phyloP scores from a whole-genome alignment of 2,329 filamentous ascomycete species.

The Lecanicillium sp. region DNA sequence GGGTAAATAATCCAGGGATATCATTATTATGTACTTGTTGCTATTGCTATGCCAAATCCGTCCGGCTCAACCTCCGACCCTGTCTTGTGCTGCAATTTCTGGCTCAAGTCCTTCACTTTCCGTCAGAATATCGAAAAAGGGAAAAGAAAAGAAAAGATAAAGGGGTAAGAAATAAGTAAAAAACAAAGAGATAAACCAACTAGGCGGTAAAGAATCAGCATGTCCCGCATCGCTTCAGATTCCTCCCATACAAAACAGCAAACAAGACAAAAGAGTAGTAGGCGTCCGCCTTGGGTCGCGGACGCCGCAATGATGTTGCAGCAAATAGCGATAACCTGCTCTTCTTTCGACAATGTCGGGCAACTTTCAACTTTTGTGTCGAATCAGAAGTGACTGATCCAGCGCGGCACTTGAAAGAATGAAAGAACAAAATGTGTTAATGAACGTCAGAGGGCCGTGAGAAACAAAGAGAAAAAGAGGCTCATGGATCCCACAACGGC shows the following conservation, averaged over 20 bases:
- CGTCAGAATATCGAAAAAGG: slow-evolving; percentile 1
- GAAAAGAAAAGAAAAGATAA: slow-evolving; percentile 2
- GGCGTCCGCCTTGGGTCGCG: background rate
- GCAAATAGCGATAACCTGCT: background rate
- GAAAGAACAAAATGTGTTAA: background rate
- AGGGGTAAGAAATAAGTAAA: too few species aligned
- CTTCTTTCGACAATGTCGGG: too few species aligned
- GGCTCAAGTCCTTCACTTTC: background rate
- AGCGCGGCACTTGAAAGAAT: background rate
- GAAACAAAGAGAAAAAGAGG: background rate
- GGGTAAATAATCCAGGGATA: too few species aligned
- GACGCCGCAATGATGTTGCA: background rate
- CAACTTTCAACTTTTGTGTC: background rate
- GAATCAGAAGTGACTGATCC: background rate
- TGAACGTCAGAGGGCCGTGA: background rate
- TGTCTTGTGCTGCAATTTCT: background rate
- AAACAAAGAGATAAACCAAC: slow-evolving; percentile 9
- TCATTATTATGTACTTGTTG: slow-evolving; percentile 12
- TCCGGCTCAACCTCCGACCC: background rate
- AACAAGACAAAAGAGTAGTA: background rate
- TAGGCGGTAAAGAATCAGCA: slow-evolving; percentile 3
- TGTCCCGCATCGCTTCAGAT: slow-evolving; percentile 3
- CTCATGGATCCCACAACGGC: background rate
- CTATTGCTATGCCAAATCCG: slow-evolving; percentile 10
- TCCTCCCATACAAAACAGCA: background rate